Percentiles rank a stretch among this genome's conserved stretches.
Conservation (phyloP, 352 stramenopile genomes). For the Aphanomyces cochlioides region DNA sequence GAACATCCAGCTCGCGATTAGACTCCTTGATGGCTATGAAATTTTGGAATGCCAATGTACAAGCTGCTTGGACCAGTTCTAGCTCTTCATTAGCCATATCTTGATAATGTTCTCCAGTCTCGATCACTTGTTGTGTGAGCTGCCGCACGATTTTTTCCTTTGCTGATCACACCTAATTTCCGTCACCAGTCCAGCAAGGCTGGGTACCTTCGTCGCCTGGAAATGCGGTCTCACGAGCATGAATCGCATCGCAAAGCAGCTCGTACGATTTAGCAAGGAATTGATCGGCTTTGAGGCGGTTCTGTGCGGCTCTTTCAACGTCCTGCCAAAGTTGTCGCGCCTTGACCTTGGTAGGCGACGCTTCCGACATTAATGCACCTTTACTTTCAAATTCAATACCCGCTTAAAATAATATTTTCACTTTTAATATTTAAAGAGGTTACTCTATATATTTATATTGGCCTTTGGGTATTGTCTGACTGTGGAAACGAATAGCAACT, state of each 20-base stretch:
- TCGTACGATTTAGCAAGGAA: not conserved
- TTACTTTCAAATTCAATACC: too few species aligned
- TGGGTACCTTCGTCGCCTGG: not conserved
- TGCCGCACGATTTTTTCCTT: not conserved
- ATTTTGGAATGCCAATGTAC: conserved; percentile 1
- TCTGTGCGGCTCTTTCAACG: not conserved
- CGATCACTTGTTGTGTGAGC: not conserved
- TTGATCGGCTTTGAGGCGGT: not conserved
- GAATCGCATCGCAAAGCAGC: not conserved
- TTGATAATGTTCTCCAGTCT: not conserved
- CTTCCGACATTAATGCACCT: not conserved
- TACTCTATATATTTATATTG: too few species aligned
- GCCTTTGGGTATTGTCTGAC: too few species aligned
- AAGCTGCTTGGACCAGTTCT: not conserved
- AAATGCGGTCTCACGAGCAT: not conserved
- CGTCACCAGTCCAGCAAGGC: not conserved
- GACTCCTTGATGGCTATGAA: not conserved
- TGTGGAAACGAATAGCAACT: too few species aligned
- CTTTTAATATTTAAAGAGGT: too few species aligned
- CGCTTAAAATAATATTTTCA: too few species aligned
- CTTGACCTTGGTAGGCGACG: conserved; percentile 9
- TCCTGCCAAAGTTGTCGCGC: not conserved
- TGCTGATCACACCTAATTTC: not conserved
- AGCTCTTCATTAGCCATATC: not conserved
- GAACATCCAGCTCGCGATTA: not conserved